A percentile compares a stretch with the other conserved stretches of the same genome.
Evolutionary conservation across 1,284 basidiomycete genomes (phyloP).

Genomic region (Tilletia indica): DNA sequence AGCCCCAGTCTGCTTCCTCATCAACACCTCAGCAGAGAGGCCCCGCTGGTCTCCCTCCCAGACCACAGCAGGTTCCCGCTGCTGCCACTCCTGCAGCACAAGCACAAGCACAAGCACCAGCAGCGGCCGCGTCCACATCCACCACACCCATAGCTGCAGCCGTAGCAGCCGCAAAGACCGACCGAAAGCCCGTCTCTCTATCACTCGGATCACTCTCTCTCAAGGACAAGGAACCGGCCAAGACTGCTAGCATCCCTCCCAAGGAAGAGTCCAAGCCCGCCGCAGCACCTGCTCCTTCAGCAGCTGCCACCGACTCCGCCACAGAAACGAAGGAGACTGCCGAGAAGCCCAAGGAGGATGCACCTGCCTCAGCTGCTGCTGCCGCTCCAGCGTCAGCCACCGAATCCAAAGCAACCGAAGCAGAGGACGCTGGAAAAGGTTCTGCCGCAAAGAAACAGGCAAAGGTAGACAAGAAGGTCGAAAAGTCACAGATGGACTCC

Average conservation of each 20-base stretch:
- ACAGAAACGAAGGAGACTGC: slow-evolving; percentile 18
- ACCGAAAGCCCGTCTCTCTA: slow-evolving; percentile 32
- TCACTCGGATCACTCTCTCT: slow-evolving; percentile 22
- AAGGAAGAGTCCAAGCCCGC: slow-evolving; percentile 27
- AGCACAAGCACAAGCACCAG: not conserved
- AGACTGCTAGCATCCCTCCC: not conserved
- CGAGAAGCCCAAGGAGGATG: not conserved
- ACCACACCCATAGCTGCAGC: not conserved
- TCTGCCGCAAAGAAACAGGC: slow-evolving; percentile 26
- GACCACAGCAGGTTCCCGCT: slow-evolving; percentile 10
- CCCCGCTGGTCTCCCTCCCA: slow-evolving; percentile 6
- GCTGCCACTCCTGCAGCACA: slow-evolving; percentile 5
- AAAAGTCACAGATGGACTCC: slow-evolving; percentile 47
- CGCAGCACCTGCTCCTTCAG: slow-evolving; percentile 18
- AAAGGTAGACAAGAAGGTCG: slow-evolving; percentile 37
- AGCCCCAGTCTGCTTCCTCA: not conserved
- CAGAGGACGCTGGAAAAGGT: slow-evolving; percentile 21
- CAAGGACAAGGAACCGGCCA: slow-evolving; percentile 12
- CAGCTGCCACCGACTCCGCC: slow-evolving; percentile 18
- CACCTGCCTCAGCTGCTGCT: slow-evolving; percentile 26
- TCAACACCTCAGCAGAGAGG: not conserved
- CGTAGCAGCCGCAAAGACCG: slow-evolving; percentile 7
- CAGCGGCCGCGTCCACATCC: slow-evolving; percentile 3
- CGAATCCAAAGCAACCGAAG: slow-evolving; percentile 26
- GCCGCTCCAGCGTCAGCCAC: slow-evolving; percentile 27